Evolutionary conservation across 1,284 basidiomycete species (phyloP).

Genomic region (Ganoderma leucocontextum): DNA sequence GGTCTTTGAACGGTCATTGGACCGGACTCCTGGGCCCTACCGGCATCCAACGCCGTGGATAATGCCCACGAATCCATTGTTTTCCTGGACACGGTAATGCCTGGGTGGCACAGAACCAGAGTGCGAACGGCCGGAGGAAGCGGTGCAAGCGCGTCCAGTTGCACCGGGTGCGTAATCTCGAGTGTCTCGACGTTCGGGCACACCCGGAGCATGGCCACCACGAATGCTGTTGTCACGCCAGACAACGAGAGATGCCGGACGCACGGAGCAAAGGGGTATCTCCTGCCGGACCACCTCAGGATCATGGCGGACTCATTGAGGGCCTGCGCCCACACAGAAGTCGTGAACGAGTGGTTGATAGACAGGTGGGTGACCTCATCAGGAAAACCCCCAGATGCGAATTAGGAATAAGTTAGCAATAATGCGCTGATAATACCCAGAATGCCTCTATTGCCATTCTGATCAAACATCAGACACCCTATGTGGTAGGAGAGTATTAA

Average conservation of each 20-base stretch:
- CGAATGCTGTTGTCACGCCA: constrained; percentile 40
- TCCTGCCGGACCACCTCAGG: constrained; percentile 24
- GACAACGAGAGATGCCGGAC: constrained; percentile 36
- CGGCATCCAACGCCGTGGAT: constrained; percentile 25
- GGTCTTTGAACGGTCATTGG: too few relatives aligned
- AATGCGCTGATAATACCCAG: too few relatives aligned
- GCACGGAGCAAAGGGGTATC: constrained; percentile 28
- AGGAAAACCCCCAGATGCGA: too few relatives aligned
- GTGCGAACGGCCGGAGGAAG: constrained; percentile 36
- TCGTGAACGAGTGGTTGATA: constrained; percentile 38
- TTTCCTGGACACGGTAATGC: constrained; percentile 12
- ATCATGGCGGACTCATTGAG: constrained; percentile 19
- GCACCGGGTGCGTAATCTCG: constrained; percentile 33
- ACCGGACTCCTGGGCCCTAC: too few relatives aligned
- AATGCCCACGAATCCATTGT: constrained; percentile 31
- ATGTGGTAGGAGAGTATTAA: too few relatives aligned
- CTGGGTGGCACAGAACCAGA: constrained; percentile 31
- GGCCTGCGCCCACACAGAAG: constrained; percentile 13
- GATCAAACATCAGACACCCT: too few relatives aligned
- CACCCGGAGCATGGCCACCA: constrained; percentile 37
- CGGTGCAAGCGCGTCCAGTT: constrained; percentile 27
- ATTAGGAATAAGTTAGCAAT: too few relatives aligned
- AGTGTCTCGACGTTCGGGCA: constrained; percentile 39
- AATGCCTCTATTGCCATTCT: too few relatives aligned
- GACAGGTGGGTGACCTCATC: constrained; percentile 43